phyloP scores from a whole-genome alignment of 2,329 filamentous ascomycete species.

The Zopfia rhizophila region DNA sequence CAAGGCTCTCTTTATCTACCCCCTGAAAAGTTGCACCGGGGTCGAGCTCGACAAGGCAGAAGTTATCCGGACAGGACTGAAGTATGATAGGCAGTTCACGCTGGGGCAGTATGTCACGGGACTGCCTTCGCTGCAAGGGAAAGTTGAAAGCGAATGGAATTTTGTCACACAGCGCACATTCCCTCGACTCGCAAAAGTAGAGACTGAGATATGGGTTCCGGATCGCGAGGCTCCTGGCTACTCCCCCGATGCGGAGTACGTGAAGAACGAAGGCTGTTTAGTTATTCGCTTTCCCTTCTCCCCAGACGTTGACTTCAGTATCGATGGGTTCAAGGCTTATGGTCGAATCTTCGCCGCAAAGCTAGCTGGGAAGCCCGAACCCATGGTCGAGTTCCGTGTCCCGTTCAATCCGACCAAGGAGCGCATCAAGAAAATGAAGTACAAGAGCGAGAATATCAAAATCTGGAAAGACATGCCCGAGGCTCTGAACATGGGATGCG shows the following conservation, averaged over 20 bases:
- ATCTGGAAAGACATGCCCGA: constrained; percentile 71
- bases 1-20: constrained; percentile 81
- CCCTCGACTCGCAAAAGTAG: constrained; percentile 76
- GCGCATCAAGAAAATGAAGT: constrained; percentile 69
- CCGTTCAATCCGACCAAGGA: constrained; percentile 70
- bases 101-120: constrained; percentile 72
- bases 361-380: constrained; percentile 55
- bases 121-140: constrained; percentile 56
- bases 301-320: constrained; percentile 45
- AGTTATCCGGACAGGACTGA: constrained; percentile 74
- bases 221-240: constrained; percentile 68
- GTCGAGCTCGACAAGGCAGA: constrained; percentile 75
- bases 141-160: constrained; percentile 65
- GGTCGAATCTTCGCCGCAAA: constrained; percentile 47
- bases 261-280: constrained; percentile 68
- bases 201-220: constrained; percentile 74
- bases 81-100: constrained; percentile 84
- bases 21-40: constrained; percentile 82
- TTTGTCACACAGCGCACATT: constrained; percentile 77
- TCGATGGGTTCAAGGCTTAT: constrained; percentile 45
- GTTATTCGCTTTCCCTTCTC: constrained; percentile 72
- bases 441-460: constrained; percentile 68
- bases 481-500: constrained; percentile 57
- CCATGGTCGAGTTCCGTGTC: constrained; percentile 73
- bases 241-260: constrained; percentile 59